These are phyloP conservation scores for Wickerhamomyces sp. DNA, from an alignment of 1,139 yeast genomes.

Conservation along the genomic window DNA sequence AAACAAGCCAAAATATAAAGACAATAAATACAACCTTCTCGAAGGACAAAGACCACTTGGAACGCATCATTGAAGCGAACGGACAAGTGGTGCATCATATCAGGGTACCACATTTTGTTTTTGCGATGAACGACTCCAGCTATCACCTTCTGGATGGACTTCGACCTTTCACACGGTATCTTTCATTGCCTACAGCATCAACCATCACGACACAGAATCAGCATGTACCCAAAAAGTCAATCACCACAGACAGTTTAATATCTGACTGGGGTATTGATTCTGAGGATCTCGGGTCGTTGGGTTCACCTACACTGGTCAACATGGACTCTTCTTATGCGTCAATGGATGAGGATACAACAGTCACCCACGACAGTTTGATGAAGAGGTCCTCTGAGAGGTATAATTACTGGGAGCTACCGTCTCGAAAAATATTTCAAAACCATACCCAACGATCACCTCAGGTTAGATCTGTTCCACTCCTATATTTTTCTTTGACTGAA, in stretches of 20 bases:
- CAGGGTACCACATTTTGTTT: too few species aligned
- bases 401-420: slow-evolving; percentile 16
- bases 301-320: slow-evolving; percentile 23
- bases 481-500: too few species aligned
- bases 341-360: slow-evolving; percentile 9
- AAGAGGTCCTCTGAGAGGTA: neutral
- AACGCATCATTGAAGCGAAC: too few species aligned
- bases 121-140: slow-evolving; percentile 8
- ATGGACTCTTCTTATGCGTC: slow-evolving; percentile 6
- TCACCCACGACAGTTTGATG: neutral
- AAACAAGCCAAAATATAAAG: neutral
- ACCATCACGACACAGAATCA: neutral
- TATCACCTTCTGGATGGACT: slow-evolving; percentile 17
- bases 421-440: neutral
- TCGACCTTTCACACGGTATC: slow-evolving; percentile 20
- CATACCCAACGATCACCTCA: neutral
- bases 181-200: slow-evolving; percentile 9
- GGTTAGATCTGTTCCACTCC: too few species aligned
- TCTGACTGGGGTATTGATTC: slow-evolving; percentile 24
- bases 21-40: too few species aligned
- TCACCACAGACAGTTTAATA: slow-evolving; percentile 8
- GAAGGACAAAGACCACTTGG: too few species aligned
- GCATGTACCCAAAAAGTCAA: neutral
- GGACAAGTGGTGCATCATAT: too few species aligned
- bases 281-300: slow-evolving; percentile 9